phyloP scores from a whole-genome alignment of 1,284 basidiomycete genomes.

The Tylopilus sp. region DNA sequence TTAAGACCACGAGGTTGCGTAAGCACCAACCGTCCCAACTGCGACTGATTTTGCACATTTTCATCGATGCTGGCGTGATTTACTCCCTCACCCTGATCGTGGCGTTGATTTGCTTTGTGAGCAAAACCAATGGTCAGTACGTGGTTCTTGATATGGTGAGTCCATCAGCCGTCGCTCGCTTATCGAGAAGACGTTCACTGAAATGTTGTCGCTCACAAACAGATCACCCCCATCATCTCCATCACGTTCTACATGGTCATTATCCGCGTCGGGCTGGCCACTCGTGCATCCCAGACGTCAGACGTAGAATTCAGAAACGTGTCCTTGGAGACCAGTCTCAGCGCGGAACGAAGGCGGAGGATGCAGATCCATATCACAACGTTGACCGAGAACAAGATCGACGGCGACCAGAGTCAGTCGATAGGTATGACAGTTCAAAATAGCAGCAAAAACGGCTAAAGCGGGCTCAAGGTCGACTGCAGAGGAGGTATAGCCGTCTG shows the following conservation, averaged over 20 bases:
- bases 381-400: neutral
- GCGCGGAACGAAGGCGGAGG: neutral
- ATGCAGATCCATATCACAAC: neutral
- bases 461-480: neutral
- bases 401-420: neutral
- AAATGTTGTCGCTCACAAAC: neutral
- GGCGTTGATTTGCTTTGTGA: conserved; percentile 10
- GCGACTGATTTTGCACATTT: conserved; percentile 15
- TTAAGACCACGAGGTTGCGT: conserved; percentile 1
- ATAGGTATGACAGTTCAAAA: neutral
- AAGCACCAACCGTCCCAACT: conserved; percentile 4
- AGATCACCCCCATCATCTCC: neutral
- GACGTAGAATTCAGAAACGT: neutral
- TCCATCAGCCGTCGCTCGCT: neutral
- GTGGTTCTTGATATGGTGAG: conserved; percentile 23
- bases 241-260: too few relatives aligned
- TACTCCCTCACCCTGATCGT: conserved; percentile 19
- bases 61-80: conserved; percentile 23
- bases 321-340: neutral
- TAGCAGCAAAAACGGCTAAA: neutral
- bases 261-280: neutral
- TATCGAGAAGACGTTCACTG: neutral
- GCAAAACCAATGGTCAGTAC: conserved; percentile 8
- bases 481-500: neutral
- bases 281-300: neutral